phyloP scores from a whole-genome alignment of 2,329 filamentous ascomycete species.

The Salinomyces thailandicus region DNA sequence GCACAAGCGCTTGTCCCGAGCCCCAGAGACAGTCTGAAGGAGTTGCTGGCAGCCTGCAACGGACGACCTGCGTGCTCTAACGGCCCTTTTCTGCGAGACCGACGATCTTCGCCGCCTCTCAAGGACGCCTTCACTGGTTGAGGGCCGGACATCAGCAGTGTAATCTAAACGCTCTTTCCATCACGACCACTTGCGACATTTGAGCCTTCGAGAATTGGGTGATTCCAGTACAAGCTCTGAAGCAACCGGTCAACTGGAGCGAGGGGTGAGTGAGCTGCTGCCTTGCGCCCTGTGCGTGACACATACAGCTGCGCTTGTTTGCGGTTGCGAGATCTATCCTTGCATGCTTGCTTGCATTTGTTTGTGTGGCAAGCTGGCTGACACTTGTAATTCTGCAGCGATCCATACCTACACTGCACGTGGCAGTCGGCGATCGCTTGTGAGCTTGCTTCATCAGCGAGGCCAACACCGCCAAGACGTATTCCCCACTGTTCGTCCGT shows the following conservation, averaged over 20 bases:
- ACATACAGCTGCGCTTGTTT: neutral
- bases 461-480: constrained; percentile 33
- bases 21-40: constrained; percentile 6
- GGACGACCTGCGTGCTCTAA: constrained; percentile 2
- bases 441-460: neutral
- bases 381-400: neutral
- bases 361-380: constrained; percentile 1
- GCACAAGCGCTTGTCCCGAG: neutral
- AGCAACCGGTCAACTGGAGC: constrained; percentile 14
- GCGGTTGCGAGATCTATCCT: too few species aligned
- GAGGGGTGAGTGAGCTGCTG: constrained; percentile 18
- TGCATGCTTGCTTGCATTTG: neutral
- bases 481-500: constrained; percentile 61
- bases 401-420: too few species aligned
- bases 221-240: neutral
- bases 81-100: constrained; percentile 23
- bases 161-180: neutral
- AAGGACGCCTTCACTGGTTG: constrained; percentile 56
- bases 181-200: constrained; percentile 3
- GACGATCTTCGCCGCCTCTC: constrained; percentile 19
- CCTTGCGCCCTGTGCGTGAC: neutral
- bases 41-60: constrained; percentile 5
- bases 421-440: too few species aligned
- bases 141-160: constrained; percentile 18
- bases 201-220: constrained; percentile 2